These are phyloP conservation scores for Camelina sativa DNA, from an alignment of 345 rosid genomes.

Conservation along the genomic window DNA sequence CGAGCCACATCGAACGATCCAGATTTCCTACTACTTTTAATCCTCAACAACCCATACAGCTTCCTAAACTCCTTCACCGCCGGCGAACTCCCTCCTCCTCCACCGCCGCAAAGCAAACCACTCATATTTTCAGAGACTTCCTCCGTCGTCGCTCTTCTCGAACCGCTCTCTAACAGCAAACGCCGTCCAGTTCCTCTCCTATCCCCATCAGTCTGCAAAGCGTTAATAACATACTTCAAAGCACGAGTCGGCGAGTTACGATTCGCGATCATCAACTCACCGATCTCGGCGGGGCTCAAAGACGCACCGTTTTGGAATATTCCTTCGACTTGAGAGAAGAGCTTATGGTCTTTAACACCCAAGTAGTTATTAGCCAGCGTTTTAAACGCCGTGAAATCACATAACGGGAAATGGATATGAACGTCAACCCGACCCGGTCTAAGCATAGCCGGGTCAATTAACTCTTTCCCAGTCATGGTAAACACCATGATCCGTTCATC, in stretches of 20 bases:
- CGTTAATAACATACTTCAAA: constrained; percentile 76
- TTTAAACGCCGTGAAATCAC: constrained; percentile 82
- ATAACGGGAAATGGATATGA: constrained; percentile 79
- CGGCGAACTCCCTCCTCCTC: constrained; percentile 47
- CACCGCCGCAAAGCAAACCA: constrained; percentile 51
- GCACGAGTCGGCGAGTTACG: constrained; percentile 96
- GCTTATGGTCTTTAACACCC: constrained; percentile 89
- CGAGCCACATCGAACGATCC: constrained; percentile 52
- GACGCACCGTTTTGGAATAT: constrained; percentile 75
- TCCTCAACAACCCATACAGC: constrained; percentile 65
- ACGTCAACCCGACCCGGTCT: constrained; percentile 91
- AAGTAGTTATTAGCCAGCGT: constrained; percentile 71
- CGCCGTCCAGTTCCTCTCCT: constrained; percentile 57
- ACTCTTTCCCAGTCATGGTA: constrained; percentile 67
- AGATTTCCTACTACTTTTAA: constrained; percentile 60
- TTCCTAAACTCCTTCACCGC: constrained; percentile 72
- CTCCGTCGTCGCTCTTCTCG: constrained; percentile 50
- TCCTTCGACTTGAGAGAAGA: constrained; percentile 90
- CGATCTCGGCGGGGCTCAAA: constrained; percentile 86
- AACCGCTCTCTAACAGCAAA: constrained; percentile 37
- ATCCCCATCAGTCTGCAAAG: constrained; percentile 77
- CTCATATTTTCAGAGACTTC: constrained; percentile 42
- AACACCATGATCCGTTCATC: constrained; percentile 82
- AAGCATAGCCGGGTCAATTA: constrained; percentile 63
- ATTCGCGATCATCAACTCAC: constrained; percentile 91